Percentiles rank a stretch among this genome's conserved stretches.
phyloP scores from a whole-genome alignment of 2,329 filamentous ascomycete genomes.

The Escovopsis sp. region DNA sequence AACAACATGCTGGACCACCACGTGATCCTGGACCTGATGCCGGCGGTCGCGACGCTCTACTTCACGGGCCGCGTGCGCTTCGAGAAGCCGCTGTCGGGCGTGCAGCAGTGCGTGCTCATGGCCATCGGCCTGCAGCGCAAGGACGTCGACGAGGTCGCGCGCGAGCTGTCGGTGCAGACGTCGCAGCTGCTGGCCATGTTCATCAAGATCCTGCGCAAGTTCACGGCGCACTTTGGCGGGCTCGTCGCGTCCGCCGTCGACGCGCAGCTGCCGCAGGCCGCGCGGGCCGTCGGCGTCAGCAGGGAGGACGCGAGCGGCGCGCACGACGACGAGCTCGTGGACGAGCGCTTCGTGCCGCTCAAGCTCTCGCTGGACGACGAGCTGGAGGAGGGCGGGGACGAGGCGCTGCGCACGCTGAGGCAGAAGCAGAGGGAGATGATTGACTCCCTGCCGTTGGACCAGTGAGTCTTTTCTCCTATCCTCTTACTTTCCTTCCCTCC shows the following conservation, averaged over 20 bases:
- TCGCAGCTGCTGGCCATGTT: constrained; percentile 91
- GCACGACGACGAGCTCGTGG: constrained; percentile 54
- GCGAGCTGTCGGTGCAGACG: constrained; percentile 58
- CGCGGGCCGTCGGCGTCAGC: constrained; percentile 39
- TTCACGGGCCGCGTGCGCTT: constrained; percentile 63
- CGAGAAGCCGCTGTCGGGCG: constrained; percentile 56
- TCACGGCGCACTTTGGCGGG: constrained; percentile 61
- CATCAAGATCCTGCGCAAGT: constrained; percentile 85
- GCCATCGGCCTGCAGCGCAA: constrained; percentile 86
- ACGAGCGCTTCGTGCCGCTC: constrained; percentile 56
- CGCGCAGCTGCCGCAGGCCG: constrained; percentile 45
- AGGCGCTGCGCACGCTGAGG: constrained; percentile 54
- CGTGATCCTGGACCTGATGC: constrained; percentile 86
- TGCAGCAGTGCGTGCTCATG: constrained; percentile 79
- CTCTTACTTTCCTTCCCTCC: neutral
- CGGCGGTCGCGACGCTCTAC: constrained; percentile 66
- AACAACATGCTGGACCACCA: constrained; percentile 98
- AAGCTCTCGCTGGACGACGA: constrained; percentile 63
- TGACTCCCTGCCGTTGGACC: constrained; percentile 76
- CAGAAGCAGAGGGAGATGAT: constrained; percentile 80
- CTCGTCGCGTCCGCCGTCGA: constrained; percentile 62
- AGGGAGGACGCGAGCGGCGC: constrained; percentile 44
- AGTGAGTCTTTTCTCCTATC: constrained; percentile 20
- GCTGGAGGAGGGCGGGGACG: constrained; percentile 67
- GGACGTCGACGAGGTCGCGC: constrained; percentile 63